phyloP scores from a whole-genome alignment of 2,329 filamentous ascomycete genomes.

The Botrytis fabae region DNA sequence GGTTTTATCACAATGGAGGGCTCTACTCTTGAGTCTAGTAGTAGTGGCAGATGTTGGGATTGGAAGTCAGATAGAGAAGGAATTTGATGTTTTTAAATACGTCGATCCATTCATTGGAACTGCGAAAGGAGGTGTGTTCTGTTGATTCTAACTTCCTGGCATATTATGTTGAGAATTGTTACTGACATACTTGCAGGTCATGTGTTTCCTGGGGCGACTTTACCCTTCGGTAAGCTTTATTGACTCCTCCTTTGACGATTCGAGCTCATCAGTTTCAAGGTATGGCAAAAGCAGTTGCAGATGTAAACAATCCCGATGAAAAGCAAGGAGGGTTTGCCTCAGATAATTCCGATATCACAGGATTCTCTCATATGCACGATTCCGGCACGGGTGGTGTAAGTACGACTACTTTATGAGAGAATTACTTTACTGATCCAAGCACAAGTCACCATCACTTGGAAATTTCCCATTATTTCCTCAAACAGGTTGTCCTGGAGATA shows the following conservation, averaged over 20 bases:
- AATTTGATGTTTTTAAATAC: slow-evolving; percentile 44
- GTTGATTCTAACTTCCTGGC: not conserved
- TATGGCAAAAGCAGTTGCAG: slow-evolving; percentile 52
- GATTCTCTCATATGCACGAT: slow-evolving; percentile 46
- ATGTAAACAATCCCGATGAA: slow-evolving; percentile 50
- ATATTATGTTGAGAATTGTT: no score
- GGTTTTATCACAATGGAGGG: not conserved
- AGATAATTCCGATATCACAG: slow-evolving; percentile 44
- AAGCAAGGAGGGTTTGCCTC: slow-evolving; percentile 59
- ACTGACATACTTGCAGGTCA: slow-evolving; percentile 41
- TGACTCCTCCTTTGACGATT: not conserved
- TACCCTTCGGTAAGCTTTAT: slow-evolving; percentile 49
- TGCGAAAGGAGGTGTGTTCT: slow-evolving; percentile 48
- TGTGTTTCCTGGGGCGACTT: slow-evolving; percentile 57
- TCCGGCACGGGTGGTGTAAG: slow-evolving; percentile 47
- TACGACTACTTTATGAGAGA: not conserved
- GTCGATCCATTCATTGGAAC: slow-evolving; percentile 57
- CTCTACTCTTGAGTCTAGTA: not conserved
- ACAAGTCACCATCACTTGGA: slow-evolving; percentile 58
- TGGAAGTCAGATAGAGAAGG: slow-evolving; percentile 5
- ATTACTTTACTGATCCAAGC: slow-evolving; percentile 3
- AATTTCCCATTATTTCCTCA: slow-evolving; percentile 75
- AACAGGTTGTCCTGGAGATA: slow-evolving; percentile 58
- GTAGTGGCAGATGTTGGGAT: not conserved
- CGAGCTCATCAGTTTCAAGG: slow-evolving; percentile 43